These are phyloP conservation scores for Phycomyces nitens DNA, from an alignment of 192 early-diverging fungal species.

Conservation along the genomic window DNA sequence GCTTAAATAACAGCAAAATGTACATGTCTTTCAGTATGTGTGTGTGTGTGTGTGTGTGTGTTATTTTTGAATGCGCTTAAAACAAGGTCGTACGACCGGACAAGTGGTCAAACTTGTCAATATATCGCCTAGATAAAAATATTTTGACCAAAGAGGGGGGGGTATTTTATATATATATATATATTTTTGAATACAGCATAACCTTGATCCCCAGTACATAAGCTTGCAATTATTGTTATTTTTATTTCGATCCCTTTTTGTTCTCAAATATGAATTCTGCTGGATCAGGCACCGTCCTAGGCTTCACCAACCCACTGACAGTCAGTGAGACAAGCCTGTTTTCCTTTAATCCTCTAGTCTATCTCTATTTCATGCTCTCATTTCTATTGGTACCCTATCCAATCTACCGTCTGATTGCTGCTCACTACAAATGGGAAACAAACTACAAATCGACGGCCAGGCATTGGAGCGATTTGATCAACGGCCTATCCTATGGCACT, in stretches of 20 bases:
- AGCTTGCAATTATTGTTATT: not conserved
- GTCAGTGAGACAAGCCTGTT: constrained; percentile 30
- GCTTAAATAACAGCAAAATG: too few relatives aligned
- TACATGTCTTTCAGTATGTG: constrained; percentile 4
- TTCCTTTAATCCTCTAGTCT: constrained; percentile 48
- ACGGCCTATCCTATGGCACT: constrained; percentile 55
- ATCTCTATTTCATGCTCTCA: constrained; percentile 51
- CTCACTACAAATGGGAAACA: constrained; percentile 63
- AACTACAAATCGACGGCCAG: constrained; percentile 59
- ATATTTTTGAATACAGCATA: too few relatives aligned
- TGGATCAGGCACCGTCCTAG: constrained; percentile 2
- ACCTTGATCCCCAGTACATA: too few relatives aligned
- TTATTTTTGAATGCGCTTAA: too few relatives aligned
- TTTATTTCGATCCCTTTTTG: constrained; percentile 2
- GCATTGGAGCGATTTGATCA: constrained; percentile 63
- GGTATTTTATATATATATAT: too few relatives aligned
- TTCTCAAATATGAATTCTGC: constrained; percentile 10
- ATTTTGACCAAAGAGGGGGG: too few relatives aligned
- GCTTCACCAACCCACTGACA: constrained; percentile 5
- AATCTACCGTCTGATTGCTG: constrained; percentile 53
- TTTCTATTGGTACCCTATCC: constrained; percentile 54
- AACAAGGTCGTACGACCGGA: too few relatives aligned
- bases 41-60: not conserved
- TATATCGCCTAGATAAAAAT: too few relatives aligned
- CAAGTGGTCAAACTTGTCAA: too few relatives aligned